Evolutionary conservation across 2,329 filamentous ascomycete genomes (phyloP).

Genomic region (Fusarium sp.): DNA sequence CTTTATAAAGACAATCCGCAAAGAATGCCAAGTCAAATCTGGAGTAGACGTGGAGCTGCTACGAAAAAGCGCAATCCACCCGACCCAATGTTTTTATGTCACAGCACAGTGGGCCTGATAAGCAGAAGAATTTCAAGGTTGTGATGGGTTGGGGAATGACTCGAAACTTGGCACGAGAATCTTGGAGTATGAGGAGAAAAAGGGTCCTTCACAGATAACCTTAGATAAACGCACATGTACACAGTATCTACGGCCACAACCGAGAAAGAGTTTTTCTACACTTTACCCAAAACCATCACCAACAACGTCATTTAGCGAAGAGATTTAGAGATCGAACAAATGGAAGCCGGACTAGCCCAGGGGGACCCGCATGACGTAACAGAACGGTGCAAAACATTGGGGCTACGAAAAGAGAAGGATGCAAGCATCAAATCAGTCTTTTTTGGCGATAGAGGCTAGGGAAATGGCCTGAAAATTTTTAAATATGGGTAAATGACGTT

Average conservation of each 20-base stretch:
- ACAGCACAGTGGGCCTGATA: slow-evolving; percentile 29
- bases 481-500: slow-evolving; percentile 33
- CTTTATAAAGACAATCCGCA: slow-evolving; percentile 23
- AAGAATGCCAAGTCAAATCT: slow-evolving; percentile 23
- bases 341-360: background rate
- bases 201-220: slow-evolving; percentile 20
- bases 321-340: background rate
- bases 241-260: background rate
- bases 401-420: background rate
- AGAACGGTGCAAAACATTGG: background rate
- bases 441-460: background rate
- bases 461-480: slow-evolving; percentile 17
- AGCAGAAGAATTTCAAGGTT: slow-evolving; percentile 16
- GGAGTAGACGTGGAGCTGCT: slow-evolving; percentile 32
- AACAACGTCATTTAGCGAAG: slow-evolving; percentile 10
- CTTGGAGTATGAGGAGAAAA: slow-evolving; percentile 13
- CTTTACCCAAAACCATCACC: background rate
- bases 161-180: slow-evolving; percentile 21
- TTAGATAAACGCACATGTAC: slow-evolving; percentile 30
- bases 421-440: background rate
- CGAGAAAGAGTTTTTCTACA: slow-evolving; percentile 8
- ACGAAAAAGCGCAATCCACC: background rate
- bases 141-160: slow-evolving; percentile 16
- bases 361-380: slow-evolving; percentile 33
- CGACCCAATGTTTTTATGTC: slow-evolving; percentile 24